These are phyloP conservation scores for Fusarium lateritium DNA, from an alignment of 2,329 filamentous ascomycete species.

Conservation along the genomic window DNA sequence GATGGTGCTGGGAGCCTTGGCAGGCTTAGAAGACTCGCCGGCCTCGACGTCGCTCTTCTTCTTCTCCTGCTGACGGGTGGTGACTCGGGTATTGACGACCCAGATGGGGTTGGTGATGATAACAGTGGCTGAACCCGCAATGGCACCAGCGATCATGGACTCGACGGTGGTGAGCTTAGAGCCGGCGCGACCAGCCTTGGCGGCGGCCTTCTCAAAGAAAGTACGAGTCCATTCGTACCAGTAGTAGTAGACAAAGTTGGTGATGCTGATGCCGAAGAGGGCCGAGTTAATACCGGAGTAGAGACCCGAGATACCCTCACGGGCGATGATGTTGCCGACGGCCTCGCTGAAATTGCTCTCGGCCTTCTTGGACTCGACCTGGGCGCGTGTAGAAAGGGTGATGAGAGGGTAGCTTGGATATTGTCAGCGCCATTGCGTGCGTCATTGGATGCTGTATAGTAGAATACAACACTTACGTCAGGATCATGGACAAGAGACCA, in stretches of 20 bases:
- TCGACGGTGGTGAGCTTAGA: conserved; percentile 92
- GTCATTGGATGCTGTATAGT: conserved; percentile 6
- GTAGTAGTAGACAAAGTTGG: conserved; percentile 99
- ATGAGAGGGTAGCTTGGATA: conserved; percentile 87
- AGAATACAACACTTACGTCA: conserved; percentile 76
- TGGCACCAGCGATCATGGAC: conserved; percentile 93
- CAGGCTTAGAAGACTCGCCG: conserved; percentile 53
- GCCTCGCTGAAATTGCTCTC: conserved; percentile 88
- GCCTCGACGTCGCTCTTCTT: conserved; percentile 61
- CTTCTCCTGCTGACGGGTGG: conserved; percentile 79
- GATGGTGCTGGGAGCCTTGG: conserved; percentile 79
- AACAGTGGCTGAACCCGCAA: conserved; percentile 94
- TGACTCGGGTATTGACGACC: conserved; percentile 99
- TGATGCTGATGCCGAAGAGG: conserved; percentile 96
- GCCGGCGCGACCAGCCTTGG: conserved; percentile 78
- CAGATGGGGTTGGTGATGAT: conserved; percentile 98
- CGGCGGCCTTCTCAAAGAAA: conserved; percentile 85
- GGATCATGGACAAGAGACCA: conserved; percentile 92
- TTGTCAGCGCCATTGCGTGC: conserved; percentile 34
- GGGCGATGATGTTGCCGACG: conserved; percentile 87
- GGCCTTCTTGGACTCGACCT: conserved; percentile 96
- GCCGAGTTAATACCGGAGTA: conserved; percentile 96
- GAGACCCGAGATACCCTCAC: conserved; percentile 89
- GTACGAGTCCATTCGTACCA: conserved; percentile 98
- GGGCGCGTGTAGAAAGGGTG: conserved; percentile 95